A percentile compares a stretch with the other conserved stretches of the same genome.
Conservation (phyloP, 2,329 filamentous ascomycete genomes). For the Herpotrichia juniperi region DNA sequence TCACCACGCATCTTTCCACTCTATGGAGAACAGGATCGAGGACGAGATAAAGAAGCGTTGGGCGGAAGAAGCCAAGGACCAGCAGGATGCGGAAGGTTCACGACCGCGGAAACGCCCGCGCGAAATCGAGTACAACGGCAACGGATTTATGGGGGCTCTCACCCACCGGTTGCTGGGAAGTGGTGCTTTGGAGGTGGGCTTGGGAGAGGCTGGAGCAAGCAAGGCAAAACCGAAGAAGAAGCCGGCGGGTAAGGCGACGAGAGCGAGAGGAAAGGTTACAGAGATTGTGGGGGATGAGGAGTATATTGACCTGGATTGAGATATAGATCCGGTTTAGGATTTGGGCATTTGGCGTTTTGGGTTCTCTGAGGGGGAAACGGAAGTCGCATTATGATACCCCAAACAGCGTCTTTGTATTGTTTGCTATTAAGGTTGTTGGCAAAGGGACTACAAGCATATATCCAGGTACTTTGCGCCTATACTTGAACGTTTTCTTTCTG, state of each 20-base stretch:
- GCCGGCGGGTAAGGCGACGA: constrained; percentile 6
- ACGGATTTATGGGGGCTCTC: background rate
- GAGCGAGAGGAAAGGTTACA: constrained; percentile 22
- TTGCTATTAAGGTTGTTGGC: background rate
- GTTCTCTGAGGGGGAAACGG: background rate
- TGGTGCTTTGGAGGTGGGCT: constrained; percentile 10
- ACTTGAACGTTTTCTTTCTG: too few relatives aligned
- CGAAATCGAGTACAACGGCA: constrained; percentile 27
- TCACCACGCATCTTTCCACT: constrained; percentile 62
- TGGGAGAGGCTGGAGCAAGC: constrained; percentile 7
- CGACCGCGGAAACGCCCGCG: constrained; percentile 36
- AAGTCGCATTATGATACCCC: constrained; percentile 4
- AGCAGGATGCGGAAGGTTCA: constrained; percentile 18
- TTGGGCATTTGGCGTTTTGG: constrained; percentile 2
- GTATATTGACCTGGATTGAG: constrained; percentile 34
- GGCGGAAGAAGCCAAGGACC: constrained; percentile 47
- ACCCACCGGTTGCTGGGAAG: constrained; percentile 2
- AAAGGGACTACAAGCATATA: too few relatives aligned
- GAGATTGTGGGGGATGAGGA: constrained; percentile 29
- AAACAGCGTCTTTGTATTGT: background rate
- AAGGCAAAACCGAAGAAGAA: constrained; percentile 16
- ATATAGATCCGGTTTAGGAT: background rate
- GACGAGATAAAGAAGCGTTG: constrained; percentile 55
- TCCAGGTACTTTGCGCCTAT: too few relatives aligned
- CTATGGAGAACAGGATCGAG: constrained; percentile 58